Evolutionary conservation across 1,284 basidiomycete species (phyloP), one percentile per base, ranked within the genome.

Genomic region (Ganoderma sinense): DNA sequence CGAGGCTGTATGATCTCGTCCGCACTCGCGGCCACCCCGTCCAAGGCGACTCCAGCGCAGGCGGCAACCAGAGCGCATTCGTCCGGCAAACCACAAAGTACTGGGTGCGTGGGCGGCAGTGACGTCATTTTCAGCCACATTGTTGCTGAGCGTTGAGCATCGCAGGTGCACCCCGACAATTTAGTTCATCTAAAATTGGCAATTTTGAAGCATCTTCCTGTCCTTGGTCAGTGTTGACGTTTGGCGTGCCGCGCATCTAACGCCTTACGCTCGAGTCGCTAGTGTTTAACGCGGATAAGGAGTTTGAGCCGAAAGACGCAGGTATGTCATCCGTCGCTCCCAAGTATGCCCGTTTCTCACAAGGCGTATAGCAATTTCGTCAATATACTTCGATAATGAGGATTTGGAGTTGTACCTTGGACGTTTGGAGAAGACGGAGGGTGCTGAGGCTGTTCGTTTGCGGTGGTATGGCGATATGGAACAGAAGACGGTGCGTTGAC

Each of bases 1-100:
- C 97, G 43, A 95, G 95, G 77, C 84, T 99, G 63, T 99, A 98
- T 77, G 95, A 99, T 80, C 90, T 99, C 43, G 97, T 99, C 23
- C 91, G 97, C 62, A 99, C 97, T 0, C 88, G 98, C 69, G 97
- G 97, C 0, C 94, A 99, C 79, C 97, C 97, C 3, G 91, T 97
- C 1, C 89, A 94, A 72, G 97, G 97, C 23, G 98, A 99, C 79
- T 90, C 96, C 10, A 93, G 93, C 75, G 97, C 97, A 1, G 97
- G 97, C 64, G 97, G 97, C 1, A 94, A 84, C 73, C 97, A 99
- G 84, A 97, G 95, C 77, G 98, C 97, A 0, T 99, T 99, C 77
- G 96, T 99, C 13, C 86, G 97, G 63, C 97, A 98, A 81, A 99
- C 97, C 45, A 99, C 97, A 20, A 99, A 99, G 82, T 99, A 99